Percentiles rank a stretch among this genome's conserved stretches.
These are phyloP conservation scores for Candolleomyces efflorescens DNA, from an alignment of 768 basidiomycete genomes.

Conservation along the genomic window DNA sequence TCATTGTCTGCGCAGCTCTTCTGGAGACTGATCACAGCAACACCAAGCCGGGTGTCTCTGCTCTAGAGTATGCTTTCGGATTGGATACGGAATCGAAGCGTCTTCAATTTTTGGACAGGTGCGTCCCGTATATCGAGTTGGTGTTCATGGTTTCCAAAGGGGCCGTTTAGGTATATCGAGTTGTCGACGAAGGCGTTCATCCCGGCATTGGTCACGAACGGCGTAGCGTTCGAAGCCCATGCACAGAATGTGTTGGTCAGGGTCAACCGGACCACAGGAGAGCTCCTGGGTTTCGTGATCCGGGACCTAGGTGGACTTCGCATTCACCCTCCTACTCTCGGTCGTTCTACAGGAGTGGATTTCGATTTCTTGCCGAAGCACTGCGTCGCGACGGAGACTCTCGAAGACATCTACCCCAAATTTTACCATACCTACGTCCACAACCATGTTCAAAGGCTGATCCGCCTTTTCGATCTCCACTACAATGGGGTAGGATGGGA, in stretches of 20 bases:
- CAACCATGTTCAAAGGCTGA: constrained; percentile 55
- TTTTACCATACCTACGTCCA: constrained; percentile 60
- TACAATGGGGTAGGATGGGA: constrained; percentile 49
- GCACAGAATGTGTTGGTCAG: constrained; percentile 54
- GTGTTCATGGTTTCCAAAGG: not conserved
- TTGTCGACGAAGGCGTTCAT: constrained; percentile 49
- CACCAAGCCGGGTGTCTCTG: constrained; percentile 36
- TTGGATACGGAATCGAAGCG: constrained; percentile 46
- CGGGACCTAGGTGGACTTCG: constrained; percentile 57
- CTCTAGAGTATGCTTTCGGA: constrained; percentile 40
- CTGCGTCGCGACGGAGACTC: constrained; percentile 42
- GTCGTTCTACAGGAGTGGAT: constrained; percentile 42
- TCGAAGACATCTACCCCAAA: constrained; percentile 50
- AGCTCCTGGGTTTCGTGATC: constrained; percentile 46
- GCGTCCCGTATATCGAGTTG: not conserved
- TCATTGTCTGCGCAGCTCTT: constrained; percentile 49
- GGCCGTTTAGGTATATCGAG: constrained; percentile 38
- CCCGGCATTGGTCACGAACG: constrained; percentile 48
- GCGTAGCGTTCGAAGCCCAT: constrained; percentile 60
- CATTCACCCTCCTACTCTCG: constrained; percentile 46
- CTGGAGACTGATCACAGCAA: constrained; percentile 48
- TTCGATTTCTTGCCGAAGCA: constrained; percentile 52
- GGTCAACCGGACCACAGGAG: constrained; percentile 37
- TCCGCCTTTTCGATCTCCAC: constrained; percentile 49
- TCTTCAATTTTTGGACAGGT: constrained; percentile 44